Percentiles rank a stretch among this genome's conserved stretches.
Evolutionary conservation across 139 green algal genomes (phyloP).

Genomic region (Chlamydomonas eustigma): DNA sequence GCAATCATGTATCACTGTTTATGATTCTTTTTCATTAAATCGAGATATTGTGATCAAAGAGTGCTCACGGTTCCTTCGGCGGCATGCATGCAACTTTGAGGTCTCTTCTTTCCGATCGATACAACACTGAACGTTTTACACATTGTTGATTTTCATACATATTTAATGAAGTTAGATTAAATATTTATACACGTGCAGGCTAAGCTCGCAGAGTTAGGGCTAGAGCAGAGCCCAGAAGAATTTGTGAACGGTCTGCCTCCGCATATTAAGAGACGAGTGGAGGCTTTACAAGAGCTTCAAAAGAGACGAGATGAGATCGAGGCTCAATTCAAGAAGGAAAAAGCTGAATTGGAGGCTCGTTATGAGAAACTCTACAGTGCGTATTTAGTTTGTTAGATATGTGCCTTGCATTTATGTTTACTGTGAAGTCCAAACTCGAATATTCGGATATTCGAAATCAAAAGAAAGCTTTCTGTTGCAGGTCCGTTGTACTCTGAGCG

Average conservation of each 20-base stretch:
- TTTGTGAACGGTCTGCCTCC: constrained; percentile 48
- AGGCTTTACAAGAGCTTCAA: constrained; percentile 60
- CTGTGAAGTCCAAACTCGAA: not conserved
- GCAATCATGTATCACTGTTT: too few species aligned
- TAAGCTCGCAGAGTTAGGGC: constrained; percentile 30
- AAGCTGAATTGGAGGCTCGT: constrained; percentile 64
- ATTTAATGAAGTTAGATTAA: too few species aligned
- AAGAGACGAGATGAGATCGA: constrained; percentile 66
- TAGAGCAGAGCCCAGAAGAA: constrained; percentile 41
- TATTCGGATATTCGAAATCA: not conserved
- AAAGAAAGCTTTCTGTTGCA: constrained; percentile 16
- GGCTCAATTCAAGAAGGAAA: constrained; percentile 62
- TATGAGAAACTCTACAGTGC: constrained; percentile 72
- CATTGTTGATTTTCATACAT: too few species aligned
- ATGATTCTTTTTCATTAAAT: too few species aligned
- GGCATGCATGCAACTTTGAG: too few species aligned
- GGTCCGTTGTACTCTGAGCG: constrained; percentile 75
- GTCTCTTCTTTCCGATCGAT: too few species aligned
- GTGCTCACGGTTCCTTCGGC: too few species aligned
- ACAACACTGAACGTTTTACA: too few species aligned
- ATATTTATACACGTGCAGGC: too few species aligned
- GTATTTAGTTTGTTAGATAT: not conserved
- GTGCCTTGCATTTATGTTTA: not conserved
- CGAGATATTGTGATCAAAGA: too few species aligned
- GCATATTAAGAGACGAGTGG: constrained; percentile 37